Evolutionary conservation across 805 yeast genomes (phyloP).

Genomic region (Candida loeiensis): DNA sequence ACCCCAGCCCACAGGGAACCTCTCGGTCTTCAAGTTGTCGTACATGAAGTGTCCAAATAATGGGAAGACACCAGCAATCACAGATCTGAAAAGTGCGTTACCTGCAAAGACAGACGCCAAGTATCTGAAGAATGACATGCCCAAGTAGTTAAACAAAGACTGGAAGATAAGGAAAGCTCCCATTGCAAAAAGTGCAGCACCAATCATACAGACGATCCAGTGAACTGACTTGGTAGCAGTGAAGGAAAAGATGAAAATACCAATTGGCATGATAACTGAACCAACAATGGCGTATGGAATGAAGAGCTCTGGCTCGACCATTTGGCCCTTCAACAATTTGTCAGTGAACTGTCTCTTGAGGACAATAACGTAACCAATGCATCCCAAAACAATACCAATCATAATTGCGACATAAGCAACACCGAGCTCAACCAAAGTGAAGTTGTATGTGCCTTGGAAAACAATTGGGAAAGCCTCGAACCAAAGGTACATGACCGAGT

Average conservation of each 20-base stretch:
- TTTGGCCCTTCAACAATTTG: slow-evolving; percentile 12
- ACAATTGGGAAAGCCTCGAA: slow-evolving; percentile 63
- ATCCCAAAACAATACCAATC: slow-evolving; percentile 38
- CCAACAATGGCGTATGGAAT: slow-evolving; percentile 22
- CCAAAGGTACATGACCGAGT: slow-evolving; percentile 52
- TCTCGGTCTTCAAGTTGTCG: slow-evolving; percentile 41
- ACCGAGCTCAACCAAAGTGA: slow-evolving; percentile 47
- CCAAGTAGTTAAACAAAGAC: slow-evolving; percentile 47
- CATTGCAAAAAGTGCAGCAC: slow-evolving; percentile 18
- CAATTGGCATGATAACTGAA: slow-evolving; percentile 19
- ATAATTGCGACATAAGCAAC: slow-evolving; percentile 44
- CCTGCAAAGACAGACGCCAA: slow-evolving; percentile 60
- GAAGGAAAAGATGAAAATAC: slow-evolving; percentile 22
- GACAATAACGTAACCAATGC: slow-evolving; percentile 10
- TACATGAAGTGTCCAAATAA: slow-evolving; percentile 62
- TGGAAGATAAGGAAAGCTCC: slow-evolving; percentile 43
- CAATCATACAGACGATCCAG: slow-evolving; percentile 22
- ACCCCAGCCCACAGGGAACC: slow-evolving; percentile 62
- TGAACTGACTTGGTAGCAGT: slow-evolving; percentile 16
- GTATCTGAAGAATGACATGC: slow-evolving; percentile 45
- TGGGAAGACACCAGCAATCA: slow-evolving; percentile 58
- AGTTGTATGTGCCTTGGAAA: slow-evolving; percentile 41
- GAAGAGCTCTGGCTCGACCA: slow-evolving; percentile 16
- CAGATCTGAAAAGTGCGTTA: slow-evolving; percentile 48
- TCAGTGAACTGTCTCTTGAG: slow-evolving; percentile 13